phyloP scores from a whole-genome alignment of 2,329 filamentous ascomycete species.

The Lasiodiplodia hormozganensis region DNA sequence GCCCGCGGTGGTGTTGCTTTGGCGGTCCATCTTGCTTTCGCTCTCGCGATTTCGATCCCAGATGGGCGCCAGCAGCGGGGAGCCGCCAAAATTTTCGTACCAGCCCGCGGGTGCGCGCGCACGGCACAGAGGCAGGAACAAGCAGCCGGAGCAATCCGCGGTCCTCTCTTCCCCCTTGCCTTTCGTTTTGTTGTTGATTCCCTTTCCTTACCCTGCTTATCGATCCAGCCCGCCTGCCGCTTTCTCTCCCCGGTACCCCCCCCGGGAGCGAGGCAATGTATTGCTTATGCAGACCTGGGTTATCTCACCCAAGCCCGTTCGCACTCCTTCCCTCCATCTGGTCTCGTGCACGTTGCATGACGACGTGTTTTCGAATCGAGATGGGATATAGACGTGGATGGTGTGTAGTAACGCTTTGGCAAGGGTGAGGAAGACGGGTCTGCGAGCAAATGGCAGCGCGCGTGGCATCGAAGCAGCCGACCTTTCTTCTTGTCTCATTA shows the following conservation, averaged over 20 bases:
- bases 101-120: not conserved
- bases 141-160: not conserved
- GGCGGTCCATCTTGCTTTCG: not conserved
- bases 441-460: not conserved
- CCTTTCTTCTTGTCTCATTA: not conserved
- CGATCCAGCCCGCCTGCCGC: not conserved
- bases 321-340: not conserved
- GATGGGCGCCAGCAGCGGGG: constrained; percentile 2
- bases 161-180: not conserved
- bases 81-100: not conserved
- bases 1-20: not conserved
- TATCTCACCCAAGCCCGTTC: not conserved
- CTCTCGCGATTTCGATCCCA: constrained; percentile 1
- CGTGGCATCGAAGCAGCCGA: not conserved
- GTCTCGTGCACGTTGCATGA: not conserved
- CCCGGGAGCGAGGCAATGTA: not conserved
- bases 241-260: not conserved
- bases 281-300: not conserved
- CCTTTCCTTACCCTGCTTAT: not conserved
- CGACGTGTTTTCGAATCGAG: not conserved
- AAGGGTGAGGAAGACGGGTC: not conserved
- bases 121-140: not conserved
- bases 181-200: not conserved
- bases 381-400: not conserved
- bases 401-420: not conserved